Base-by-base conservation (phyloP, 306 rosid genomes). In the Inga oerstediana region DNA sequence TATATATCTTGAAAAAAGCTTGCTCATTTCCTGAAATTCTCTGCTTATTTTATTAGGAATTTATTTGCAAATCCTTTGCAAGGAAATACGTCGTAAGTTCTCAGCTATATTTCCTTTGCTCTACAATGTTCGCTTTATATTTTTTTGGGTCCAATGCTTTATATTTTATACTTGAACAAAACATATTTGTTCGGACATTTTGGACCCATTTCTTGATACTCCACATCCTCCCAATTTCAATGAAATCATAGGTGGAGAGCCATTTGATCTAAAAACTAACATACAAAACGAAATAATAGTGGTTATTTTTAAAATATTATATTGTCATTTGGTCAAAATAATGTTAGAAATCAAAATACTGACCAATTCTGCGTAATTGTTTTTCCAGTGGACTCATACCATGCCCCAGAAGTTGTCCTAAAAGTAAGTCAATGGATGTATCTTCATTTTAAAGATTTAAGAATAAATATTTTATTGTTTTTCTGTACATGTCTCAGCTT, bases 51-150 rank as follows among this genome's bases (percentile, higher is more conserved):
- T 65, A 59, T 79, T 81, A 90, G 92, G 75, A 87, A 88, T 82
- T 62, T 90, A 66, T 90, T 90, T 77, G 88, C 89, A 11, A 81
- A 86, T 89, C 86, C 89, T 59, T 78, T 82, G 5, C 20, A 62
- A 7, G 80, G 71, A 35, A 88, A 81, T 49, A 78, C 7, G 52
- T 86, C 84, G 90, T 90, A 85, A 85, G 93, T 88, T 67, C 74
- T 39, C n/a, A 30, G 8, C 41, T 67, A 45, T 54, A 65, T 43
- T n/a, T 11, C 5, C 68, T 19, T 78, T 74, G 69, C 35, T 62
- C 19, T 66, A 51, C 16, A 51, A 51, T 51, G 5, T 17, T 78
- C 54, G 58, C 34, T 43, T 24, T 66, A 54, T 54, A 54, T 17
- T 43, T 43, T 43, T 7, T 7, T 7, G 45, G 45, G 45, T 43